phyloP scores from a whole-genome alignment of 2,329 filamentous ascomycete genomes.

The Colletotrichum incanum region DNA sequence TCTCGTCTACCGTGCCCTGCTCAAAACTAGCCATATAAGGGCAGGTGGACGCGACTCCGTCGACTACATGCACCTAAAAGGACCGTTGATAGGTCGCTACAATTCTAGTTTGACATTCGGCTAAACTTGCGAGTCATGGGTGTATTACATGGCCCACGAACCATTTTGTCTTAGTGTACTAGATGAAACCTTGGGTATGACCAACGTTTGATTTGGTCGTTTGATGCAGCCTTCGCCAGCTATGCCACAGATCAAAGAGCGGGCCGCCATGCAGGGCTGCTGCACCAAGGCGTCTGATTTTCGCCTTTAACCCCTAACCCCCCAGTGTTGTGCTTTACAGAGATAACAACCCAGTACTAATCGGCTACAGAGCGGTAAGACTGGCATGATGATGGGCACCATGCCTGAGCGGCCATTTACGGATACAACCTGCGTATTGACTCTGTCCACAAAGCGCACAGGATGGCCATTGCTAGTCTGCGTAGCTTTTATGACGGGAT shows the following conservation, averaged over 20 bases:
- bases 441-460: neutral
- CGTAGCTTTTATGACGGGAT: too few species aligned
- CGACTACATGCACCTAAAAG: neutral
- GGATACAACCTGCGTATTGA: neutral
- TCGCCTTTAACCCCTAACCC: neutral
- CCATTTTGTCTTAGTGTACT: neutral
- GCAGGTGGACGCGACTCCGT: neutral
- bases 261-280: slow-evolving; percentile 13
- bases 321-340: neutral
- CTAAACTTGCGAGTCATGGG: slow-evolving; percentile 27
- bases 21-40: neutral
- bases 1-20: neutral
- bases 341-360: neutral
- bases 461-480: neutral
- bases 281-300: slow-evolving; percentile 12
- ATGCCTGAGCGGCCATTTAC: neutral
- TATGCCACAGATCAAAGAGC: slow-evolving; percentile 5
- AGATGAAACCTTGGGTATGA: slow-evolving; percentile 3
- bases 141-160: neutral
- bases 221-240: slow-evolving; percentile 11
- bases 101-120: neutral
- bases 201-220: slow-evolving; percentile 15
- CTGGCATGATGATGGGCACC: neutral
- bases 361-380: neutral
- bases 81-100: slow-evolving; percentile 23